These are phyloP conservation scores for Corinectria fuckeliana DNA, from an alignment of 2,329 filamentous ascomycete species.

Conservation along the genomic window DNA sequence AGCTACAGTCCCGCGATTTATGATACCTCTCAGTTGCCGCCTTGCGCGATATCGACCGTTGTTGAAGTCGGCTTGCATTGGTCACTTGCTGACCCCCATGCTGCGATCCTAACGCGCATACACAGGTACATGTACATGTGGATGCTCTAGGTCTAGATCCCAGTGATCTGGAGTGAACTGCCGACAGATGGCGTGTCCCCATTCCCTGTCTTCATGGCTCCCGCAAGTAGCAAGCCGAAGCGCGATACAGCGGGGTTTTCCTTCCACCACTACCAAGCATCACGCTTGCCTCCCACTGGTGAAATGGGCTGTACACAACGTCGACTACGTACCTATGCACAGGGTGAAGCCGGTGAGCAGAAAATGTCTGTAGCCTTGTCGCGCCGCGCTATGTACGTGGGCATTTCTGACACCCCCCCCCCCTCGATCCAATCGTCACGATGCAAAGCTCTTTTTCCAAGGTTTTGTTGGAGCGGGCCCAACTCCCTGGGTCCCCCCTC, in stretches of 20 bases:
- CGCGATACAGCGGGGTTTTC: neutral
- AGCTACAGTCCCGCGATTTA: slow-evolving; percentile 10
- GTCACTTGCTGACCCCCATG: no score
- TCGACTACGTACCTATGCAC: neutral
- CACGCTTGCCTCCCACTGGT: neutral
- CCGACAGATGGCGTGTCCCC: slow-evolving; percentile 3
- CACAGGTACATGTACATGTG: neutral
- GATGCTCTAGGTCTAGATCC: neutral
- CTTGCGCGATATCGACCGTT: neutral
- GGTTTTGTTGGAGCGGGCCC: neutral
- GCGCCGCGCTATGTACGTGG: neutral
- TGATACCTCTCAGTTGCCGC: slow-evolving; percentile 1
- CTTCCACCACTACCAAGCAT: neutral
- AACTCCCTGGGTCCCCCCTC: neutral
- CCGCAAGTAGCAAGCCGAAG: slow-evolving; percentile 10
- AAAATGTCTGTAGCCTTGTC: no score
- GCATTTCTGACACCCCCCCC: neutral
- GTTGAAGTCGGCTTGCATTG: neutral
- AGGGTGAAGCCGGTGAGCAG: neutral
- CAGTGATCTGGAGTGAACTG: slow-evolving; percentile 8
- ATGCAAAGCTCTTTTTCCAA: neutral
- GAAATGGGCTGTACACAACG: neutral
- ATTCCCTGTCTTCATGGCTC: neutral
- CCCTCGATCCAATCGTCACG: neutral
- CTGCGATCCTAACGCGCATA: neutral